Evolutionary conservation across 306 rosid species (phyloP), one percentile per base, ranked within the genome.

Genomic region (Acacia acuminata): DNA sequence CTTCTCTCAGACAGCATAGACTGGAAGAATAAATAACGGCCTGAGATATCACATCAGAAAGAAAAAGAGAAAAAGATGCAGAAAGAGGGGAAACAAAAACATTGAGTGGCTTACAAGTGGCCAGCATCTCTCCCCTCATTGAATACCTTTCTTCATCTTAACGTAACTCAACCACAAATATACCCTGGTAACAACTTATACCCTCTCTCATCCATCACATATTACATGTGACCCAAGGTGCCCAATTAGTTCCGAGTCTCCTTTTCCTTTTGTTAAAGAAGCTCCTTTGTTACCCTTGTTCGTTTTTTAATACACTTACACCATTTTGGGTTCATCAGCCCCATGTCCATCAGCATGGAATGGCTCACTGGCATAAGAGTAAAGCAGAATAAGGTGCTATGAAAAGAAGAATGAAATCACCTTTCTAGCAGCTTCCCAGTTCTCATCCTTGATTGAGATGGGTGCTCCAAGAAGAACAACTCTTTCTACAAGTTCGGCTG

Each of bases 401-500:
- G 8, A 71, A 38, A 42, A 76, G 61, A 69, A 53, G 45, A 38
- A 34, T 8, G 19, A 73, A 84, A 34, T 53, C 64, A 92, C 94
- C 94, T 87, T 86, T 79, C 92, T 83, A 66, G 91, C 94, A 79
- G 80, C 90, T 63, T 83, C 86, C 97, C 92, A 92, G 32, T 83
- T 90, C 86, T 87, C 97, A 44, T 82, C 88, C 84, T 83, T 85
- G 85, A 92, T 88, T 66, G 94, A 79, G 74, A 92, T 77, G 81
- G 97, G 94, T 71, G 94, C 97, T 77, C 97, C 97, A 84, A 92
- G 94, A 78, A 92, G 90, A 64, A 90, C 90, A 87, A 88, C 94
- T 79, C 86, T 87, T 84, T 92, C 94, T n/a, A 90, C 92, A 66
- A 90, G 80, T 81, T 88, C 91, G 71, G 91, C 97, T 92, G 84